phyloP scores from a whole-genome alignment of 306 rosid genomes.

The Pyrus bretschneideri region DNA sequence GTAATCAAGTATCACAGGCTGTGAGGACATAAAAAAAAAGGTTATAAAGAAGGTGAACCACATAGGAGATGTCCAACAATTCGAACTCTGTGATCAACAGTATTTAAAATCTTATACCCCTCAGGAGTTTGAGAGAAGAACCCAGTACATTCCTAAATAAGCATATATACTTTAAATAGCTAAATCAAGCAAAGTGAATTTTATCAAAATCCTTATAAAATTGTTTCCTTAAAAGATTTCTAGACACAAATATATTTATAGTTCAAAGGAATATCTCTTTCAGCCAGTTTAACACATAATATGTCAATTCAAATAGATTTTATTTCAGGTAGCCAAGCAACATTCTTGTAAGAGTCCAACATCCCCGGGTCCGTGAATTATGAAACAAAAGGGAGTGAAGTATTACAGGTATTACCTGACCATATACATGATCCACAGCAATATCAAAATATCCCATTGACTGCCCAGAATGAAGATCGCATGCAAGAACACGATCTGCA shows the following conservation, averaged over 20 bases:
- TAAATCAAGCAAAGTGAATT: not conserved
- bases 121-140: not conserved
- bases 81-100: not conserved
- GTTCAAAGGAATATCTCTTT: not conserved
- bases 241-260: not conserved
- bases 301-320: not conserved
- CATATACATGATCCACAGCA: constrained; percentile 96
- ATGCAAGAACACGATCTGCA: constrained; percentile 98
- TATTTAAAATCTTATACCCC: not conserved
- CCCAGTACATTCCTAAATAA: not conserved
- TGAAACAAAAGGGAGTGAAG: not conserved
- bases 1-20: constrained; percentile 99
- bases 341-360: not conserved
- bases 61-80: not conserved
- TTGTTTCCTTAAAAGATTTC: not conserved
- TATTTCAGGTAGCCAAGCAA: not conserved
- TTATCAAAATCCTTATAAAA: not conserved
- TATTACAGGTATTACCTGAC: constrained; percentile 55
- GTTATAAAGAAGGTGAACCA: not conserved
- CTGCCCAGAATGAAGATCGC: constrained; percentile 99
- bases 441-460: constrained; percentile 98
- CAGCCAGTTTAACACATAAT: not conserved
- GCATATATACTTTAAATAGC: not conserved
- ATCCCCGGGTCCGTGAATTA: not conserved
- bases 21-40: constrained; percentile 24